Percentiles rank a stretch among this genome's conserved stretches.
phyloP scores from a whole-genome alignment of 2,329 filamentous ascomycete genomes.

The Xylariaceae sp. region DNA sequence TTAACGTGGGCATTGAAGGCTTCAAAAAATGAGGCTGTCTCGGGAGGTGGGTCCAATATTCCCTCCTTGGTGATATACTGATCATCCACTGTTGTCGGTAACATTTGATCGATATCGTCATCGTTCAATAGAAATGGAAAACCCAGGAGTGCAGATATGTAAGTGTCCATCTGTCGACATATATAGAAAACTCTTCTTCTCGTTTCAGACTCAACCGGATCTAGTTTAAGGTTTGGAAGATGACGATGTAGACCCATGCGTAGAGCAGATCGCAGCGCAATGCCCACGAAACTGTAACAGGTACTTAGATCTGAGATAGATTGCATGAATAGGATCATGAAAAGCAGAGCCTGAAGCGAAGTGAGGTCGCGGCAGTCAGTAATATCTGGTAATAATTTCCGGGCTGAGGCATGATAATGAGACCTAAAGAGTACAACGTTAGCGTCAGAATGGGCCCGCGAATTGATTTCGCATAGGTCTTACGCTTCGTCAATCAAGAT shows the following conservation, averaged over 20 bases:
- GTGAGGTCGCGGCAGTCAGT: slow-evolving; percentile 69
- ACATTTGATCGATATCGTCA: slow-evolving; percentile 64
- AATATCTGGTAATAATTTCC: slow-evolving; percentile 61
- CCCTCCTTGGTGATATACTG: slow-evolving; percentile 60
- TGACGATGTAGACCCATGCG: slow-evolving; percentile 75
- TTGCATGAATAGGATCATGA: slow-evolving; percentile 78
- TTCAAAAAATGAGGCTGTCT: slow-evolving; percentile 56
- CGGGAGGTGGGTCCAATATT: slow-evolving; percentile 52
- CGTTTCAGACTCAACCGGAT: slow-evolving; percentile 60
- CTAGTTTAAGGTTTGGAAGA: slow-evolving; percentile 59
- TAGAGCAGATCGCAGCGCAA: slow-evolving; percentile 70
- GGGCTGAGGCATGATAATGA: slow-evolving; percentile 69
- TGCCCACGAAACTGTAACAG: slow-evolving; percentile 76
- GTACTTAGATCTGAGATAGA: slow-evolving; percentile 73
- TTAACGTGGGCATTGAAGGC: slow-evolving; percentile 64
- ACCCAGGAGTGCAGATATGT: slow-evolving; percentile 63
- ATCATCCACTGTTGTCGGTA: slow-evolving; percentile 63
- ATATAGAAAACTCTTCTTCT: slow-evolving; percentile 64
- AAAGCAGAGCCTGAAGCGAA: slow-evolving; percentile 71
- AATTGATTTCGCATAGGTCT: slow-evolving; percentile 17
- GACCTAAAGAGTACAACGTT: slow-evolving; percentile 47
- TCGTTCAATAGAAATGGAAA: slow-evolving; percentile 60
- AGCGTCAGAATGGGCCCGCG: too few species aligned
- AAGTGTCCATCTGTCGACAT: slow-evolving; percentile 67
- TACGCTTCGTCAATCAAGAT: slow-evolving; percentile 54